Base-by-base conservation (phyloP, 2,329 filamentous ascomycete genomes). In the Xylaria sp. region DNA sequence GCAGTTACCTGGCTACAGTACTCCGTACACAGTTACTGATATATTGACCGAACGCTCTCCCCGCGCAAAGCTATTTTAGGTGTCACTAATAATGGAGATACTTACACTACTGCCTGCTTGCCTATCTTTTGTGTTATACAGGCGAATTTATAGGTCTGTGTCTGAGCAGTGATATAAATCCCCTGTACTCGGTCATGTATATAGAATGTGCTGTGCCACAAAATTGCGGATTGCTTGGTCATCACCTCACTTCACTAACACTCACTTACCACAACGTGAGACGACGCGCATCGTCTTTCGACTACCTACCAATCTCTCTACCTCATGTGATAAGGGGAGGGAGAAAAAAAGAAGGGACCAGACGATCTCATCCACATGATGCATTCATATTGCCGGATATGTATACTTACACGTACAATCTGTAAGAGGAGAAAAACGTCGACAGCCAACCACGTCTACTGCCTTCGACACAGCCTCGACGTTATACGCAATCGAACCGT, bases 401-500 rank as follows among this genome's bases (percentile, higher is more conserved):
- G 39, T 25, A 34, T 41, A 31, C n/a, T 2, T 12, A 25, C 41
- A 13, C 61, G 31, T 31, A 64, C 62, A n/a, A 31, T 15, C 44
- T 12, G 20, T 18, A 51, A 7, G 8, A 51, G 23, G 41, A 37
- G 37, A 28, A 46, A 34, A 31, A 37, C 46, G 37, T 44, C 44
- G 48, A 44, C 54, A 59, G 25, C n/a, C 23, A 39, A 52, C 28
- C 12, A 25, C 37, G 8, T 51, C 41, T 23, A 9, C 37, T 18
- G 6, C 44, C 41, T 3, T 56, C 51, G 48, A 52, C 67, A 67
- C 68, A 70, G 68, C 68, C 68, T 67, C 68, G 28, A 67, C 20
- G 65, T 37, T 20, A 59, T 62, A 65, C 68, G 68, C 61, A 70
- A 67, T 70, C 65, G 51, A 51, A 34, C 41, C 51, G 66, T 18